Evolutionary conservation across 805 yeast species (phyloP).

Genomic region (Candida lessepsii): DNA sequence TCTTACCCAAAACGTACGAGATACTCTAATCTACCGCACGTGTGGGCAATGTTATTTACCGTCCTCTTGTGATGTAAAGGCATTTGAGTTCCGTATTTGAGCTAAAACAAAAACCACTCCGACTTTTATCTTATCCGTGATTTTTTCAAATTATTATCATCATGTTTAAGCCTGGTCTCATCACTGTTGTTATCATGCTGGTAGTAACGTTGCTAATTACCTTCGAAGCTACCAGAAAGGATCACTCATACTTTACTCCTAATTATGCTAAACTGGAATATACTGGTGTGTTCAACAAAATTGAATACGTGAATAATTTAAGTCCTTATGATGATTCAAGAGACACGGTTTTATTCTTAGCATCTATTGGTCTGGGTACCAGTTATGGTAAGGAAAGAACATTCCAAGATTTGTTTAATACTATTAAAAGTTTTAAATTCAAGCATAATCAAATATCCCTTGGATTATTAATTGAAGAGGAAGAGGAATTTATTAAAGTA

Average conservation of each 20-base stretch:
- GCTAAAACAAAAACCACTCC: too few species aligned
- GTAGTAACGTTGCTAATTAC: not conserved
- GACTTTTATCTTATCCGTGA: not conserved
- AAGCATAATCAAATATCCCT: conserved; percentile 12
- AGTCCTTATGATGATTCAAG: conserved; percentile 6
- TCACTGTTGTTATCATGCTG: not conserved
- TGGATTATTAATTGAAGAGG: conserved; percentile 33
- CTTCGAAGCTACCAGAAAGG: not conserved
- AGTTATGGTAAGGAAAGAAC: conserved; percentile 38
- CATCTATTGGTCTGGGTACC: conserved; percentile 25
- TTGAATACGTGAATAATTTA: conserved; percentile 10
- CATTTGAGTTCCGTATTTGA: too few species aligned
- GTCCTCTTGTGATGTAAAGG: too few species aligned
- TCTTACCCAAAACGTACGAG: too few species aligned
- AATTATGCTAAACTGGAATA: not conserved
- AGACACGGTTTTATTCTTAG: conserved; percentile 19
- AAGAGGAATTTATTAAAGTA: conserved; percentile 23
- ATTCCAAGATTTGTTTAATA: conserved; percentile 32
- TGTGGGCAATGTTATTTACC: too few species aligned
- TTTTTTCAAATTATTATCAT: not conserved
- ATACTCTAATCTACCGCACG: too few species aligned
- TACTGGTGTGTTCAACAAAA: conserved; percentile 7
- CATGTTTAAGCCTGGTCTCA: conserved; percentile 1
- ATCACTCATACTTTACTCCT: not conserved
- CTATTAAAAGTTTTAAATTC: conserved; percentile 23